Percentiles rank a stretch among this genome's conserved stretches.
Evolutionary conservation across 306 rosid species (phyloP).

Genomic region (Ceratonia siliqua): DNA sequence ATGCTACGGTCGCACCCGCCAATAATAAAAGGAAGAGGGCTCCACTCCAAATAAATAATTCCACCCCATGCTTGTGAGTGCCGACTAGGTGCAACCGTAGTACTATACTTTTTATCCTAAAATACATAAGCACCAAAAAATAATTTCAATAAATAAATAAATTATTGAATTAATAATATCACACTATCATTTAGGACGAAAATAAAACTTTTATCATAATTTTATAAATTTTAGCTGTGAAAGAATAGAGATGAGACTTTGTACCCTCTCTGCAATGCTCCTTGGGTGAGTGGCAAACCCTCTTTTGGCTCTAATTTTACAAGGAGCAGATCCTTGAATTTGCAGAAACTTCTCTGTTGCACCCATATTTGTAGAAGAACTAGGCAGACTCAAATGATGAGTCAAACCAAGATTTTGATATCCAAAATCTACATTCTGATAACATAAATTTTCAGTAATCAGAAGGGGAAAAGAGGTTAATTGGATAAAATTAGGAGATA

Average conservation of each 20-base stretch:
- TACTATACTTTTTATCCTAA: no score
- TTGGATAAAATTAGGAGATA: no score
- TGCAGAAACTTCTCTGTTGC: constrained; percentile 56
- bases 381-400: constrained; percentile 77
- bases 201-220: no score
- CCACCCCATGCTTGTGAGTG: no score
- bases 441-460: background rate
- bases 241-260: background rate
- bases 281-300: constrained; percentile 96
- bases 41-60: no score
- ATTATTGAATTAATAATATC: no score
- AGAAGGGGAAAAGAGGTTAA: background rate
- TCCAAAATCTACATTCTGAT: constrained; percentile 49
- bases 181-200: no score
- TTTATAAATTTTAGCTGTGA: background rate
- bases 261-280: constrained; percentile 95
- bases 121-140: no score
- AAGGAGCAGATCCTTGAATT: constrained; percentile 65
- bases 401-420: constrained; percentile 47
- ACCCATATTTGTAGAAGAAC: constrained; percentile 47
- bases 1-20: no score
- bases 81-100: no score
- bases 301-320: constrained; percentile 85
- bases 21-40: no score
- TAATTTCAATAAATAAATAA: no score